These are phyloP conservation scores for Gymnopilus junonius DNA, from an alignment of 768 basidiomycete genomes.

Conservation along the genomic window DNA sequence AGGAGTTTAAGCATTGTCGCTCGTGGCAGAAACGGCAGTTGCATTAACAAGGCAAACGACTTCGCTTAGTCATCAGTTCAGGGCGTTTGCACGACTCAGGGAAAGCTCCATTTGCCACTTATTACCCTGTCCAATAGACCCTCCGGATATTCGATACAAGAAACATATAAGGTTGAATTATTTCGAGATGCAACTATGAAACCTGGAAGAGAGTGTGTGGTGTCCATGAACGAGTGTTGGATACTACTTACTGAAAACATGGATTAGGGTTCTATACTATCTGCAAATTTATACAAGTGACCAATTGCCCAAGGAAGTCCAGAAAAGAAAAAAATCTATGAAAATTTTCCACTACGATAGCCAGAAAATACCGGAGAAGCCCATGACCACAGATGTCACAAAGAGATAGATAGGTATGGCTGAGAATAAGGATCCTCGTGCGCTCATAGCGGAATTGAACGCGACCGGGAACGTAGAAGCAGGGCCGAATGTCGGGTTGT, in stretches of 20 bases:
- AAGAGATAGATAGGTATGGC: conserved; percentile 1
- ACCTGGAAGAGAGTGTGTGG: neutral
- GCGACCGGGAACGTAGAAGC: conserved; percentile 38
- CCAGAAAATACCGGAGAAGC: conserved; percentile 19
- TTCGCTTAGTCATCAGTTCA: conserved; percentile 20
- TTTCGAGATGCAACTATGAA: neutral
- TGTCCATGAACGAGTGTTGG: conserved; percentile 6
- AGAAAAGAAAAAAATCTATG: neutral
- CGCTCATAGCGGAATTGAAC: conserved; percentile 20
- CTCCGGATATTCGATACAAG: no score
- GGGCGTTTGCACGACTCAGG: neutral
- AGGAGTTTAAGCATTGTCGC: conserved; percentile 52
- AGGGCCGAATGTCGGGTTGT: conserved; percentile 37
- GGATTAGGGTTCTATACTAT: conserved; percentile 1
- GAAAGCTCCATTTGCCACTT: neutral
- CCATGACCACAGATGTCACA: conserved; percentile 13
- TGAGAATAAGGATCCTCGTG: conserved; percentile 10
- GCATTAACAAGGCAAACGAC: neutral
- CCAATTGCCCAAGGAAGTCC: neutral
- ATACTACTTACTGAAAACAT: conserved; percentile 2
- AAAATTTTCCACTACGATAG: conserved; percentile 14
- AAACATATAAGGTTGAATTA: neutral
- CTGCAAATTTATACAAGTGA: conserved; percentile 6
- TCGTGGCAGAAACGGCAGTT: neutral
- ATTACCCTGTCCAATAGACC: neutral